Conservation (phyloP, 2,329 filamentous ascomycete species). For the Xylariomycetidae sp. region DNA sequence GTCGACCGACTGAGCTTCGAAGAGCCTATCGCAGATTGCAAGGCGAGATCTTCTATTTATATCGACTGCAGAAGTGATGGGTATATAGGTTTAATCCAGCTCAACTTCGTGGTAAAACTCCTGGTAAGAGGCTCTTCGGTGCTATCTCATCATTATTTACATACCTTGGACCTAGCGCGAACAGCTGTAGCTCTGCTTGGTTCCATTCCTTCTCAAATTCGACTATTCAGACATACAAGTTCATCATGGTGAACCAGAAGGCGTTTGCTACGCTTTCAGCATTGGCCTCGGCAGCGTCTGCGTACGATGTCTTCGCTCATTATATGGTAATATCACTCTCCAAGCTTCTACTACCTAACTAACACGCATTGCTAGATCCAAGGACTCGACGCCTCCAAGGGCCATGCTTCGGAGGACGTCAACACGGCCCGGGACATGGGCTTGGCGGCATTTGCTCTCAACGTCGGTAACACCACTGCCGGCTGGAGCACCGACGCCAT, state of each 20-base stretch:
- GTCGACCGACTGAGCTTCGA: no score
- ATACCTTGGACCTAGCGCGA: no score
- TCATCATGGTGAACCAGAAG: background rate
- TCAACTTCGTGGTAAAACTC: no score
- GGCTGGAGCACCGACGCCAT: conserved; percentile 21
- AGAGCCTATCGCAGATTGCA: no score
- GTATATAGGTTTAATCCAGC: no score
- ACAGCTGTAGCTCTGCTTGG: no score
- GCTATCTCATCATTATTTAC: no score
- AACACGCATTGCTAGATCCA: conserved; percentile 7
- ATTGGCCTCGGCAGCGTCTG: background rate
- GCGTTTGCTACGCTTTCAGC: background rate
- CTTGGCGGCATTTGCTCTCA: conserved; percentile 29
- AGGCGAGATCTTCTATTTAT: no score
- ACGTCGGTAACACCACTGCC: conserved; percentile 23
- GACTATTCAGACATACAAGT: no score
- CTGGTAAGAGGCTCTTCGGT: no score
- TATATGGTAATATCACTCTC: conserved; percentile 1
- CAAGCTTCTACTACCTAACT: background rate
- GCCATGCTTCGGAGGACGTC: conserved; percentile 24
- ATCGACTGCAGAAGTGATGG: no score
- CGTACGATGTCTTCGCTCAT: conserved; percentile 2
- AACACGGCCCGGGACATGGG: conserved; percentile 24
- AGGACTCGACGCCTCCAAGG: conserved; percentile 11
- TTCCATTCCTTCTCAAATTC: no score